Evolutionary conservation across 352 stramenopile genomes (phyloP).

Genomic region (Pythium brachiatum): DNA sequence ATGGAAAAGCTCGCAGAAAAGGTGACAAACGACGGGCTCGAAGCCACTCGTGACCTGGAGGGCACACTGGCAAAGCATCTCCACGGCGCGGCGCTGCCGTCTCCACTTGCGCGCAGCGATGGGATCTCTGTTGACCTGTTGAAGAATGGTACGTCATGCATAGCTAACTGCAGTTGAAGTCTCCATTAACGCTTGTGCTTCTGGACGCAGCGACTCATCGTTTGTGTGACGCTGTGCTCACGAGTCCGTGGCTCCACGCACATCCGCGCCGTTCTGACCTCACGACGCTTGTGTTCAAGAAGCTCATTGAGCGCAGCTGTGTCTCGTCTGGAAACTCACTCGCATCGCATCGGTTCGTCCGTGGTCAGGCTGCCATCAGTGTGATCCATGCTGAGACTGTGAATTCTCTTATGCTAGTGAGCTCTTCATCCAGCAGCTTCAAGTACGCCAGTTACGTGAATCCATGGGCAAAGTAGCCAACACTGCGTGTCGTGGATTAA

Average conservation of each 20-base stretch:
- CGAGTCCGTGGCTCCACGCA: conserved; percentile 18
- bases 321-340: background rate
- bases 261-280: conserved; percentile 12
- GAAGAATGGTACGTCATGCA: background rate
- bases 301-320: background rate
- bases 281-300: conserved; percentile 6
- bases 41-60: conserved; percentile 1
- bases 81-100: conserved; percentile 6
- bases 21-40: background rate
- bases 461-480: background rate
- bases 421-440: conserved; percentile 6
- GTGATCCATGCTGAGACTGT: no score
- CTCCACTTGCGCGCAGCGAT: background rate
- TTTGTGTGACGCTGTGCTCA: conserved; percentile 19
- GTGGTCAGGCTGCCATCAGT: background rate
- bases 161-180: background rate
- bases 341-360: background rate
- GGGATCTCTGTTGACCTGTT: background rate
- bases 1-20: conserved; percentile 21
- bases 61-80: conserved; percentile 4
- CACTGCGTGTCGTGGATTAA: background rate
- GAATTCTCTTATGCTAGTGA: no score
- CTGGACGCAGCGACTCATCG: conserved; percentile 8
- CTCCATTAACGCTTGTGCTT: background rate
- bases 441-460: background rate